Base-by-base conservation (phyloP, 306 rosid species). In the Prosopis cineraria region DNA sequence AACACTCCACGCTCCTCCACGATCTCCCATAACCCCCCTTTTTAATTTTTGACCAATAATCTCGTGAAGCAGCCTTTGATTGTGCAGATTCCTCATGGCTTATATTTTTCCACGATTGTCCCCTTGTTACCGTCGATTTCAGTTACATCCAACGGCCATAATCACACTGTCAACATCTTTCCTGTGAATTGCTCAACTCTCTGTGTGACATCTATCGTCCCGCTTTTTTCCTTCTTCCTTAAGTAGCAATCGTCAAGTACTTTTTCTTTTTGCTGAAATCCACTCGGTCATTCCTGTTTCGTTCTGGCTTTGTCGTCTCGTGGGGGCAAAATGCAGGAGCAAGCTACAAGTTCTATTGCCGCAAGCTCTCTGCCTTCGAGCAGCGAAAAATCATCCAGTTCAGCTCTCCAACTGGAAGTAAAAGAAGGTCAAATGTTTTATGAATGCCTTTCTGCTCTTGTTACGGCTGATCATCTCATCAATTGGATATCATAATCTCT, bases 351-450 rank as follows among this genome's bases (percentile, higher is more conserved):
- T 80, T 82, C 91, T 8, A 41, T 87, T 31, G 91, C 93, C 0
- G 91, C 91, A 13, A 79, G 84, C 80, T 88, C 90, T 70, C 65
- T 84, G 68, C 95, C 91, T 47, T 88, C 95, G 1, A 90, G 95
- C 82, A 90, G 95, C 20, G 95, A 90, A 70, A 79, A 84, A 79
- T 88, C 95, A 40, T 90, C 91, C 3, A 88, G 89, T 87, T 88
- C 91, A 10, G 95, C 92, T 22, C 85, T 90, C 19, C 90, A 81
- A 1, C 77, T 78, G 56, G 89, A 88, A 60, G 75, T 78, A 4
- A 88, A 87, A 80, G 90, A 86, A 84, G 90, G 93, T 89, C 33
- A n/a, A 11, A 13, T 55, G 53, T 62, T 24, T 17, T 22, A 29
- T 12, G 9, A 53, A 36, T 36, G 65, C 10, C 44, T 31, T 24